A percentile compares a stretch with the other conserved stretches of the same genome.
These are phyloP conservation scores for Rubus parviflorus DNA, from an alignment of 306 rosid species.

Conservation along the genomic window DNA sequence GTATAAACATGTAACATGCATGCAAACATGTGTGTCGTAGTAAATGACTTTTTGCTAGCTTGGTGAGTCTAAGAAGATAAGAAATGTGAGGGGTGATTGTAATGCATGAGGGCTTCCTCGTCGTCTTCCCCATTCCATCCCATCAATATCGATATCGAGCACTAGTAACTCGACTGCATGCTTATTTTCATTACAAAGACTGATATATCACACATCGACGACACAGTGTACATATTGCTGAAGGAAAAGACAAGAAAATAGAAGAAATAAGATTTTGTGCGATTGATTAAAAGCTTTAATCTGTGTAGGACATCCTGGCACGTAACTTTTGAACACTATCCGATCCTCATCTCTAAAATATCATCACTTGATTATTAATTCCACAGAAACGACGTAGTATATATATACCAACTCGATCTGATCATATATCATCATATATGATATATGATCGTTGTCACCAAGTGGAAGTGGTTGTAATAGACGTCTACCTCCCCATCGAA, in stretches of 20 bases:
- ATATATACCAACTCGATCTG: constrained; percentile 45
- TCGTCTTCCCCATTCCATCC: constrained; percentile 18
- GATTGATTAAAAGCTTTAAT: constrained; percentile 36
- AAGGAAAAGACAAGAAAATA: constrained; percentile 59
- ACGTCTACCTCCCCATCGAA: constrained; percentile 20
- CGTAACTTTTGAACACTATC: constrained; percentile 41
- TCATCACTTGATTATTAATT: background rate
- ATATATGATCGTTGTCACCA: constrained; percentile 36
- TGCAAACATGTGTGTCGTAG: background rate
- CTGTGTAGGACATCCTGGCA: constrained; percentile 63
- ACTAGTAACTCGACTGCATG: background rate
- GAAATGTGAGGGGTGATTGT: constrained; percentile 22
- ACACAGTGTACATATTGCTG: constrained; percentile 32
- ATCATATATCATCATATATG: constrained; percentile 25
- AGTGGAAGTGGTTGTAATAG: background rate
- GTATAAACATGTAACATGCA: constrained; percentile 1
- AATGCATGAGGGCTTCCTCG: constrained; percentile 17
- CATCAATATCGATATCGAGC: constrained; percentile 5
- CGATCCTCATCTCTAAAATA: constrained; percentile 26
- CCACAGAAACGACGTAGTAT: constrained; percentile 19
- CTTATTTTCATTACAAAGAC: background rate
- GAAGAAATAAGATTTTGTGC: constrained; percentile 61
- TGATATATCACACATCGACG: background rate
- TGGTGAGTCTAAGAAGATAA: background rate
- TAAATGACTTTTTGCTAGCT: background rate